Evolutionary conservation across 495 filamentous ascomycete species (phyloP).

Genomic region (Tuber umbilicatum): DNA sequence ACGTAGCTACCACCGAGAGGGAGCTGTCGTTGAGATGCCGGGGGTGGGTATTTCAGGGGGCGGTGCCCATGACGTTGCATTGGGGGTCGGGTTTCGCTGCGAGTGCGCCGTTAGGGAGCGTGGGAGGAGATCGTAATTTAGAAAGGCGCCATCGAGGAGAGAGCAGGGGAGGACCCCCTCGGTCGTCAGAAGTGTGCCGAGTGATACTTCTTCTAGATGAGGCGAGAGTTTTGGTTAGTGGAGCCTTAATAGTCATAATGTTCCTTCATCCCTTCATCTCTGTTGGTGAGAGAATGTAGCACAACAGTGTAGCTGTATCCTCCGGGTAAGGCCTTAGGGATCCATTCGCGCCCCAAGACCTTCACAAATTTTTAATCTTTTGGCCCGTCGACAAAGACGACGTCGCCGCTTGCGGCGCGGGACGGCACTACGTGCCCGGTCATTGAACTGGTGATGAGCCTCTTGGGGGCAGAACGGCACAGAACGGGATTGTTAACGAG

Average conservation of each 20-base stretch:
- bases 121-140: slow-evolving; percentile 55
- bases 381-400: slow-evolving; percentile 50
- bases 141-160: slow-evolving; percentile 55
- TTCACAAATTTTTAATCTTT: slow-evolving; percentile 60
- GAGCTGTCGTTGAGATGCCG: slow-evolving; percentile 52
- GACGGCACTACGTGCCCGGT: slow-evolving; percentile 54
- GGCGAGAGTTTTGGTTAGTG: slow-evolving; percentile 49
- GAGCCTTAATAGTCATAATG: slow-evolving; percentile 44
- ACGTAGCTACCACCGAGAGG: slow-evolving; percentile 58
- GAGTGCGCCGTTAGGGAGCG: slow-evolving; percentile 47
- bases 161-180: slow-evolving; percentile 51
- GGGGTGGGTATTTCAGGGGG: slow-evolving; percentile 56
- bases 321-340: slow-evolving; percentile 54
- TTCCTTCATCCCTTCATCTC: slow-evolving; percentile 4
- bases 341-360: slow-evolving; percentile 43
- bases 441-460: slow-evolving; percentile 54
- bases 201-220: slow-evolving; percentile 58
- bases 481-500: slow-evolving; percentile 31
- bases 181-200: slow-evolving; percentile 48
- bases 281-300: slow-evolving; percentile 47
- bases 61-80: slow-evolving; percentile 57
- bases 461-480: slow-evolving; percentile 38
- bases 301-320: slow-evolving; percentile 59
- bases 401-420: slow-evolving; percentile 42
- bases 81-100: slow-evolving; percentile 59